phyloP scores from a whole-genome alignment of 257 asterid species.

The Marsdenia floribunda region DNA sequence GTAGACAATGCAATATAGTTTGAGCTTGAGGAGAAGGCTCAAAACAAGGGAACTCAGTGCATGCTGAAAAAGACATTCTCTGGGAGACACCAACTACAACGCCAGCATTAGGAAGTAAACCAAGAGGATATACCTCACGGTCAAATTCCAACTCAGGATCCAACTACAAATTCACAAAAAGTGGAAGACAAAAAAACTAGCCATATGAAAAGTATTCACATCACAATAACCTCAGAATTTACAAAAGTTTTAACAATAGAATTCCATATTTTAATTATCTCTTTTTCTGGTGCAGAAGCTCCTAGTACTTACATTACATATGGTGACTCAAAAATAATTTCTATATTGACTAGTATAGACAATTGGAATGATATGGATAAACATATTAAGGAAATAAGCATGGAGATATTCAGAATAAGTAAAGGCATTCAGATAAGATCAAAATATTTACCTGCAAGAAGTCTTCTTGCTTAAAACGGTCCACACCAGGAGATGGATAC shows the following conservation, averaged over 20 bases:
- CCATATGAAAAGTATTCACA: conserved; percentile 18
- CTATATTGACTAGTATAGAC: not conserved
- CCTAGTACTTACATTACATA: not conserved
- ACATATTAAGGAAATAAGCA: not conserved
- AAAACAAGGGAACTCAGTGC: conserved; percentile 98
- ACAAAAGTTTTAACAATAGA: not conserved
- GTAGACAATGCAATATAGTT: conserved; percentile 94
- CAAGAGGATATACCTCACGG: conserved; percentile 99
- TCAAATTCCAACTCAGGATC: conserved; percentile 99
- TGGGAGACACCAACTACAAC: conserved; percentile 98
- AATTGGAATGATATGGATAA: not conserved
- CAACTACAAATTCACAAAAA: conserved; percentile 49
- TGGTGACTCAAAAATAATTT: not conserved
- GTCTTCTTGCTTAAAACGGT: conserved; percentile 94
- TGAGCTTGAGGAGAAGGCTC: conserved; percentile 99
- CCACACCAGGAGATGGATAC: conserved; percentile 96
- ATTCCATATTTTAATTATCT: not conserved
- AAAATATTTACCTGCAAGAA: conserved; percentile 73
- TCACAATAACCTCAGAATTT: not conserved
- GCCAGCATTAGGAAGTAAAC: conserved; percentile 94
- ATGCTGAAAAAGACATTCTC: conserved; percentile 96
- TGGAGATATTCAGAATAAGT: not conserved
- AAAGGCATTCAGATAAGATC: not conserved
- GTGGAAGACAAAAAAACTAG: no score
- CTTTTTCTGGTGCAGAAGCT: not conserved